phyloP scores from a whole-genome alignment of 768 basidiomycete species.

The Suillus plorans region DNA sequence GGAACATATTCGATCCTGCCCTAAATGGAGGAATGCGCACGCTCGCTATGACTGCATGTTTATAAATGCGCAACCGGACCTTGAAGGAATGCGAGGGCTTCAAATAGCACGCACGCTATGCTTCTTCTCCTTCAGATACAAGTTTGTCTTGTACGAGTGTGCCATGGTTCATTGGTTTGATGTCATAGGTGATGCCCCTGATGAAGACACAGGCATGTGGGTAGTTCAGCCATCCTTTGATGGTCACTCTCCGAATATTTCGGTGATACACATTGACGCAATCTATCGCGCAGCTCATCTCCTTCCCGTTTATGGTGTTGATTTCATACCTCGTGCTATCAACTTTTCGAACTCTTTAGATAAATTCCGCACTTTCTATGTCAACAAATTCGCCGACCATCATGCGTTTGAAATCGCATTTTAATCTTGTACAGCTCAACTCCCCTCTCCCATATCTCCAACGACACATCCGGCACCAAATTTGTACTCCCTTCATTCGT shows the following conservation, averaged over 20 bases:
- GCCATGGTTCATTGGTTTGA: constrained; percentile 8
- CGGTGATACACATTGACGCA: constrained; percentile 9
- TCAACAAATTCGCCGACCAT: too few species aligned
- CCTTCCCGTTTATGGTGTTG: constrained; percentile 2
- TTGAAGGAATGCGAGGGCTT: constrained; percentile 3
- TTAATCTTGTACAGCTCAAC: constrained; percentile 27
- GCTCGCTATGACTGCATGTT: constrained; percentile 10
- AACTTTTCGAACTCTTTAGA: neutral
- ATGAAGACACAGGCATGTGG: constrained; percentile 14
- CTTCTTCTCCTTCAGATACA: constrained; percentile 9
- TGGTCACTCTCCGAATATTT: neutral
- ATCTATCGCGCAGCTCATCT: constrained; percentile 9
- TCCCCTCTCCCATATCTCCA: constrained; percentile 56
- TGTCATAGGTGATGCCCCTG: neutral
- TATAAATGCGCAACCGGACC: neutral
- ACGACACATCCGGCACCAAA: constrained; percentile 39
- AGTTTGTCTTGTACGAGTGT: constrained; percentile 1
- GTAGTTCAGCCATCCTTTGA: constrained; percentile 8
- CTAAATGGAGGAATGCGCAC: neutral
- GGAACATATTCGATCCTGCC: neutral
- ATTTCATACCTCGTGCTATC: neutral
- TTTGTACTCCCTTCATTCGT: constrained; percentile 24
- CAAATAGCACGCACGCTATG: neutral
- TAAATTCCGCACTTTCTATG: too few species aligned
- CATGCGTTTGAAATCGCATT: too few species aligned